Conservation (phyloP, 768 basidiomycete genomes). For the Agrocybe pediades region DNA sequence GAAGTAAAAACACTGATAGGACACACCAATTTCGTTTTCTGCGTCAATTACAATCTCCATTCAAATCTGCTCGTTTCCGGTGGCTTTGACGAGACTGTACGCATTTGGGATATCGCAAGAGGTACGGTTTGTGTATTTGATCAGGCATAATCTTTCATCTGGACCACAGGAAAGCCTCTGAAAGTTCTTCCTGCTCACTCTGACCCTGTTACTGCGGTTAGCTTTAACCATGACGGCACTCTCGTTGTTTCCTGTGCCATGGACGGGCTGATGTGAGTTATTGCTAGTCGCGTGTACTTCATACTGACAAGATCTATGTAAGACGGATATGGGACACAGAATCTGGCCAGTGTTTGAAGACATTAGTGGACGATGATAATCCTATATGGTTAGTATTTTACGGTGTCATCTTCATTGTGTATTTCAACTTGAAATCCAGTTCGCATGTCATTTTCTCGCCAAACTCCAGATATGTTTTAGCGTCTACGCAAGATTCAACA, state of each 20-base stretch:
- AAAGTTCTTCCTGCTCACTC: constrained; percentile 94
- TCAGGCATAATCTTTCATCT: background rate
- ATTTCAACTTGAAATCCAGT: constrained; percentile 36
- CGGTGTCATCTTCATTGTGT: background rate
- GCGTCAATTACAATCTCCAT: constrained; percentile 88
- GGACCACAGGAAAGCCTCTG: constrained; percentile 68
- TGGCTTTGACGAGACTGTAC: constrained; percentile 93
- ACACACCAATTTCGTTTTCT: constrained; percentile 95
- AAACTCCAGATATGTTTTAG: constrained; percentile 87
- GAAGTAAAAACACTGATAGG: constrained; percentile 71
- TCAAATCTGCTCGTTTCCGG: constrained; percentile 92
- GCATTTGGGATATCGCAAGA: constrained; percentile 94
- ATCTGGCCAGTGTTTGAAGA: constrained; percentile 97
- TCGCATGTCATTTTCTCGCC: constrained; percentile 92
- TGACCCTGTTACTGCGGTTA: constrained; percentile 93
- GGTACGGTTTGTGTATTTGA: constrained; percentile 44
- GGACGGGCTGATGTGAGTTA: constrained; percentile 91
- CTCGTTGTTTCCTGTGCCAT: constrained; percentile 93
- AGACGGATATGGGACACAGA: constrained; percentile 98
- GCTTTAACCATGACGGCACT: constrained; percentile 93
- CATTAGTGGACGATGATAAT: constrained; percentile 94
- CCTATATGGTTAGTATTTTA: constrained; percentile 71
- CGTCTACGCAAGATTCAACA: constrained; percentile 92
- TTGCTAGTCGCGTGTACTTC: background rate
- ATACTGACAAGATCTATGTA: constrained; percentile 2